Conservation (phyloP, 2,329 filamentous ascomycete species). For the Verticillium klebahnii region DNA sequence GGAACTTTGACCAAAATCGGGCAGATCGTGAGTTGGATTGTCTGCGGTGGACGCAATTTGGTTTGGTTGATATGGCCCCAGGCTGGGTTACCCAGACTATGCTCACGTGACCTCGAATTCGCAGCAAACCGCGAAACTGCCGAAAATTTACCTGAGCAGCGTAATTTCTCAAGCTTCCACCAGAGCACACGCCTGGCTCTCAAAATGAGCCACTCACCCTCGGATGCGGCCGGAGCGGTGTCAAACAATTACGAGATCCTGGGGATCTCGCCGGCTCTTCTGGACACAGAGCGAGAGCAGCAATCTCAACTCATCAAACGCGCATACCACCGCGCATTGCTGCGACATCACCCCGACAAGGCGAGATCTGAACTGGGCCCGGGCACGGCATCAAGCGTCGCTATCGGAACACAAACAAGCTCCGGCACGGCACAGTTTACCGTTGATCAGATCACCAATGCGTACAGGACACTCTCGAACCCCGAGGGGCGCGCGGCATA, state of each 20-base stretch:
- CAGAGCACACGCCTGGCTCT: neutral
- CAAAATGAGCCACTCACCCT: neutral
- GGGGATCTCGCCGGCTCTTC: slow-evolving; percentile 43
- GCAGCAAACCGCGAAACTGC: neutral
- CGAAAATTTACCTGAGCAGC: too few relatives aligned
- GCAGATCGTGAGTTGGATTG: too few relatives aligned
- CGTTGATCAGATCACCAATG: slow-evolving; percentile 60
- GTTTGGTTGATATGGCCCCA: neutral
- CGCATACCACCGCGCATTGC: slow-evolving; percentile 60
- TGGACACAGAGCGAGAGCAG: slow-evolving; percentile 35
- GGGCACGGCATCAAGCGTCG: neutral
- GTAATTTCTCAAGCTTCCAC: neutral
- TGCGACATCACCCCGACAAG: slow-evolving; percentile 64
- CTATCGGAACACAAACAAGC: neutral
- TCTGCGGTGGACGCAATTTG: too few relatives aligned
- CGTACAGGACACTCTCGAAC: slow-evolving; percentile 52
- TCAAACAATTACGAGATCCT: slow-evolving; percentile 59
- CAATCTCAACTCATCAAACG: slow-evolving; percentile 49
- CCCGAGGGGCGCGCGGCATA: slow-evolving; percentile 46
- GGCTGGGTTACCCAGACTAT: neutral
- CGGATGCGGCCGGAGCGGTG: slow-evolving; percentile 6
- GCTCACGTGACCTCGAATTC: neutral
- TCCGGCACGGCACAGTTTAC: slow-evolving; percentile 31
- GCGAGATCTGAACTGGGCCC: slow-evolving; percentile 8
- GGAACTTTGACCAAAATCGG: too few relatives aligned